Percentiles rank a stretch among this genome's conserved stretches.
Conservation (phyloP, 768 basidiomycete species). For the Mycena rebaudengoi region DNA sequence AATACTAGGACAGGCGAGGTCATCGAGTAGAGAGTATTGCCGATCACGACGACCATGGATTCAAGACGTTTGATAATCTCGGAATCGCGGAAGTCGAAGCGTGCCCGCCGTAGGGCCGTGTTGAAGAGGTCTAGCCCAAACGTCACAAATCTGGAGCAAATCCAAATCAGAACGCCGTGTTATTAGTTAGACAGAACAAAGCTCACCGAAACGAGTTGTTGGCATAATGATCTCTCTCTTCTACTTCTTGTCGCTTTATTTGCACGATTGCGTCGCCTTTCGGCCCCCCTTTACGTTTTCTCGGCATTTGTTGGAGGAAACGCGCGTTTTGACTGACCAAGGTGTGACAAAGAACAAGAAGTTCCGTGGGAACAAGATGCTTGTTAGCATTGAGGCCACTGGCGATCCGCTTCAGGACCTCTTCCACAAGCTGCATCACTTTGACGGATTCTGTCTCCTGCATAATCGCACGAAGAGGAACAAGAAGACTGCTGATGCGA, state of each 20-base stretch:
- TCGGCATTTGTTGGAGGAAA: constrained; percentile 74
- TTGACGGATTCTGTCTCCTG: constrained; percentile 84
- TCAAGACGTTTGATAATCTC: constrained; percentile 85
- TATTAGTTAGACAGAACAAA: background rate
- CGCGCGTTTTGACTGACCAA: constrained; percentile 90
- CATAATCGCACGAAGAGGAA: constrained; percentile 85
- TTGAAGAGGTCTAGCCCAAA: constrained; percentile 94
- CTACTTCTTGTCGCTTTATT: constrained; percentile 68
- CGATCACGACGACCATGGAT: constrained; percentile 85
- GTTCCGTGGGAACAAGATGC: constrained; percentile 70
- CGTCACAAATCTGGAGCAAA: constrained; percentile 72
- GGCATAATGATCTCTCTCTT: constrained; percentile 73
- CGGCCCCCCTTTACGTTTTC: constrained; percentile 43
- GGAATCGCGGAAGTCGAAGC: constrained; percentile 83
- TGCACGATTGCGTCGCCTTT: constrained; percentile 78
- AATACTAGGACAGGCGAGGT: constrained; percentile 77
- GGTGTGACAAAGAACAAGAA: constrained; percentile 87
- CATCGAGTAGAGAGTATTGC: constrained; percentile 90
- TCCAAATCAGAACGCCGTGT: constrained; percentile 2
- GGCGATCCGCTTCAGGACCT: constrained; percentile 84
- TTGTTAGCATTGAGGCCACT: constrained; percentile 86
- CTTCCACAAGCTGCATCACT: constrained; percentile 86
- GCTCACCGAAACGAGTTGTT: constrained; percentile 88
- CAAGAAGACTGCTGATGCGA: constrained; percentile 78
- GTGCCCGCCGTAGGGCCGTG: constrained; percentile 84